Base-by-base conservation (phyloP, 2,329 filamentous ascomycete species). In the Sarocladium strictum region DNA sequence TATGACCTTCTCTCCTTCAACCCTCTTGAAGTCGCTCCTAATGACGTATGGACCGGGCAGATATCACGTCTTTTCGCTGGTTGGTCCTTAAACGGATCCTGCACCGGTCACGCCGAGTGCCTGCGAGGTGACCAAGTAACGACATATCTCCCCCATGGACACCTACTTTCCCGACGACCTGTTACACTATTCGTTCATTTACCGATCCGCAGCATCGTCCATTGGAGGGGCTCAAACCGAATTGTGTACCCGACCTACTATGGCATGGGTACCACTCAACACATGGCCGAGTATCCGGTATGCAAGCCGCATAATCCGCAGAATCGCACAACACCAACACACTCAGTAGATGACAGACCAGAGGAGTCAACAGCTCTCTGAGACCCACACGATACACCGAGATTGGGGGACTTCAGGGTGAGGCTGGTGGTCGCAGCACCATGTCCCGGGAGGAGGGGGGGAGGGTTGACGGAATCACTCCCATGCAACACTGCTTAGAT, bases 341-440 rank as follows among this genome's bases (percentile, higher is more conserved):
- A 32, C n/a, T n/a, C 7, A 32, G 12, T 32, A 12, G 29, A 6
- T 32, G 29, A 32, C 29, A 32, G 6, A 32, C 29, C 29, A 7
- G 7, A 32, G 29, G 12, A 12, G 7, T 32, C 29, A 32, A 32
- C 29, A 12, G 29, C 29, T 32, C 12, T 12, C 17, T 47, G 3
- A 27, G 43, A 47, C 43, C 43, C 43, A 47, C 43, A 47, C 15
- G 5, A 9, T 47, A 47, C 43, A 26, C 43, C 43, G 24, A 47
- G 43, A 47, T 12, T 47, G 43, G 24, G 15, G 43, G 24, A 10
- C 19, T 24, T 17, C 17, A 17, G 14, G 38, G 35, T 15, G 35
- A 38, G 35, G n/a, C 6, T 15, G 11, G 32, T 33, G 32, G 5
- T 6, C 15, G n/a, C n/a, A 38, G 12, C 11, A 5, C 6, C 5